Base-by-base conservation (phyloP, 192 early-diverging fungal genomes). In the Geosiphon pyriformis region DNA sequence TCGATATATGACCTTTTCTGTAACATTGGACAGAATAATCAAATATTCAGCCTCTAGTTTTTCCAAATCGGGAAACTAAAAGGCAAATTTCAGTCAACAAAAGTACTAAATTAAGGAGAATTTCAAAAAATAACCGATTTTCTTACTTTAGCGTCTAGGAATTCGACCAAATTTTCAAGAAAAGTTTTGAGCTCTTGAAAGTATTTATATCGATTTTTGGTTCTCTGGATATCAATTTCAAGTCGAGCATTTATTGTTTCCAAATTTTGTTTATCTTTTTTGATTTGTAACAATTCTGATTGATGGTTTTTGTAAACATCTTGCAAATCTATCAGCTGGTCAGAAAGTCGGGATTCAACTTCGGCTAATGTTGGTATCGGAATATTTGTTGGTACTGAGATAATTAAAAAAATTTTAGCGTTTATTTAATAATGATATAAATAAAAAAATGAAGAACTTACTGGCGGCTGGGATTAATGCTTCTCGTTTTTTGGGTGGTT, bases 131-230 rank as follows among this genome's bases (percentile, higher is more conserved):
- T 57, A 30, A 8, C 55, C 27, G 15, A 61, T 34, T 37, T n/a
- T 12, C 30, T 33, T 54, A 80, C 78, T 68, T 85, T 85, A 52
- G 72, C 76, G 62, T 85, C 83, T 31, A 82, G 73, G 49, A 85
- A 80, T 22, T 78, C 77, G 1, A 73, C 80, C 48, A 85, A 59
- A 60, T 82, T 75, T 8, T 77, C 71, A 26, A 79, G 72, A 56
- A 73, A 81, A 0, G 73, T 69, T 29, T 70, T 71, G 8, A 82
- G 57, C 31, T 79, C 73, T 31, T 82, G 81, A 58, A 78, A 85
- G 59, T 83, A 85, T 17, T 73, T 79, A 60, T 82, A 85, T 27
- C 81, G 74, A 12, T 59, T 53, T 34, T 75, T 77, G 0, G 65
- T 62, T 3, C 68, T 70, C 53, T 77, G 30, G 23, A 85, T 70